Evolutionary conservation across 768 basidiomycete genomes (phyloP).

Genomic region (Termitomyces sp.): DNA sequence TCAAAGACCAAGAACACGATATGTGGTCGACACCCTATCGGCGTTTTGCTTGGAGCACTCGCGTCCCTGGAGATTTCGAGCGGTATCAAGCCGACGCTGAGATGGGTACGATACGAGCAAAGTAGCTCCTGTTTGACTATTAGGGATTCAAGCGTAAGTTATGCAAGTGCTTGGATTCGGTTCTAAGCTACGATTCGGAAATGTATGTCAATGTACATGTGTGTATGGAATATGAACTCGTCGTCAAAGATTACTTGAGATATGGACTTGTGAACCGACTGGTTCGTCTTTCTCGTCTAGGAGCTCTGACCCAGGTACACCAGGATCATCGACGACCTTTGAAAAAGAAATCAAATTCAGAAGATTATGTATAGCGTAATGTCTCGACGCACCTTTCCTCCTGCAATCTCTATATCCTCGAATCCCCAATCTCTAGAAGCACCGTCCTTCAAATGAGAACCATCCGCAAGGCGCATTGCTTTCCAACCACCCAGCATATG

Average conservation of each 20-base stretch:
- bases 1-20: slow-evolving; percentile 86
- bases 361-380: neutral
- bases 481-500: slow-evolving; percentile 41
- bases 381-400: slow-evolving; percentile 46
- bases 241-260: slow-evolving; percentile 31
- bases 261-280: slow-evolving; percentile 45
- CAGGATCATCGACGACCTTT: slow-evolving; percentile 68
- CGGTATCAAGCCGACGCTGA: slow-evolving; percentile 36
- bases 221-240: neutral
- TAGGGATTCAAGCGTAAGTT: slow-evolving; percentile 89
- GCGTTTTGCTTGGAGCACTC: slow-evolving; percentile 81
- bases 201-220: neutral
- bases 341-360: neutral
- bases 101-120: slow-evolving; percentile 93
- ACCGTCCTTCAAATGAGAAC: slow-evolving; percentile 53
- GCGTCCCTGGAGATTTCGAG: slow-evolving; percentile 44
- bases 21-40: slow-evolving; percentile 95
- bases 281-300: slow-evolving; percentile 43
- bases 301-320: slow-evolving; percentile 60
- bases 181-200: slow-evolving; percentile 32
- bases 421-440: slow-evolving; percentile 76
- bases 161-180: slow-evolving; percentile 83
- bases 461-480: slow-evolving; percentile 44
- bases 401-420: slow-evolving; percentile 57
- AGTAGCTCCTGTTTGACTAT: slow-evolving; percentile 69